These are phyloP conservation scores for Kalanchoe fedtschenkoi DNA, from an alignment of 164 flowering plant species.

Conservation along the genomic window DNA sequence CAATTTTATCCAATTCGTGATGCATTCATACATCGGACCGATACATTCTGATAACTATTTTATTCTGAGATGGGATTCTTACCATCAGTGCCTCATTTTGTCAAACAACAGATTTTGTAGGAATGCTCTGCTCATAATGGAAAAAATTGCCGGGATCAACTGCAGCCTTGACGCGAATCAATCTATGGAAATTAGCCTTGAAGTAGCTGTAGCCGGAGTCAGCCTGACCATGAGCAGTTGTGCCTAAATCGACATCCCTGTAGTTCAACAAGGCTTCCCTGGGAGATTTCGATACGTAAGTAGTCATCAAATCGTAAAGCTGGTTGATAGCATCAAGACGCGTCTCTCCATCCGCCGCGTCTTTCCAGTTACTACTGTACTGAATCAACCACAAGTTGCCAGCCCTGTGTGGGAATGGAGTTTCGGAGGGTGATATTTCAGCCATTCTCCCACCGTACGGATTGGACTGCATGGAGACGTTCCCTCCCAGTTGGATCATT, in stretches of 20 bases:
- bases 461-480: slow-evolving; percentile 21
- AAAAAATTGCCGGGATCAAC: slow-evolving; percentile 7
- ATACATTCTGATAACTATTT: too few relatives aligned
- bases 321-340: slow-evolving; percentile 20
- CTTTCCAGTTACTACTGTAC: slow-evolving; percentile 19
- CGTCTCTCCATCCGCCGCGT: neutral
- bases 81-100: too few relatives aligned
- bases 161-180: neutral
- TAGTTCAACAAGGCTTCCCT: slow-evolving; percentile 31
- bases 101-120: neutral
- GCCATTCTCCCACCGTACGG: slow-evolving; percentile 49
- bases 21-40: too few relatives aligned
- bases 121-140: slow-evolving; percentile 4
- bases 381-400: slow-evolving; percentile 27
- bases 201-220: slow-evolving; percentile 23
- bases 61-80: too few relatives aligned
- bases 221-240: neutral
- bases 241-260: slow-evolving; percentile 24
- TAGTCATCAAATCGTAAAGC: slow-evolving; percentile 26
- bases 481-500: slow-evolving; percentile 17
- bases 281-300: slow-evolving; percentile 25
- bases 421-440: slow-evolving; percentile 22
- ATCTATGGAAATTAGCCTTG: slow-evolving; percentile 6
- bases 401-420: slow-evolving; percentile 39
- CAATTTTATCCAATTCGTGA: too few relatives aligned